Conservation (phyloP, 2,329 filamentous ascomycete species). For the Furcasterigmium furcatum region DNA sequence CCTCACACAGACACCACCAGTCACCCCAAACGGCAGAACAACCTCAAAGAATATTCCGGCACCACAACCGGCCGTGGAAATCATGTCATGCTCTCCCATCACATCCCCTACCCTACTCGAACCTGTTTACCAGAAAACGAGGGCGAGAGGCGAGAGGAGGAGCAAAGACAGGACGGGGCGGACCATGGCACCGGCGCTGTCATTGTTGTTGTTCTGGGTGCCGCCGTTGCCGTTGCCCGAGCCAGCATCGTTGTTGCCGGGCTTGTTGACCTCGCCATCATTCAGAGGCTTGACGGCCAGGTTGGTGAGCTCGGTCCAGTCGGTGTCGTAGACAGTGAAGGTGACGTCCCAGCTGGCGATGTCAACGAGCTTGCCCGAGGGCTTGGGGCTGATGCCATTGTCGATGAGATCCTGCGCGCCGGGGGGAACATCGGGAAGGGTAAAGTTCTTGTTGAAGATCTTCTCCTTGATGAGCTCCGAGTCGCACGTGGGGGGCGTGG, state of each 20-base stretch:
- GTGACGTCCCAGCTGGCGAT: slow-evolving; percentile 61
- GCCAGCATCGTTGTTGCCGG: slow-evolving; percentile 34
- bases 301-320: slow-evolving; percentile 31
- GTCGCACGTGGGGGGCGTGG: slow-evolving; percentile 59
- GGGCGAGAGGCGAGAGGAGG: slow-evolving; percentile 9
- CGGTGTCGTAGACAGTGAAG: slow-evolving; percentile 34
- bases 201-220: slow-evolving; percentile 18
- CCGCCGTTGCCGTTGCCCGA: slow-evolving; percentile 5
- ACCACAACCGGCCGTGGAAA: no score
- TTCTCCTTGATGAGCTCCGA: slow-evolving; percentile 61
- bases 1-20: no score
- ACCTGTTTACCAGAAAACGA: slow-evolving; percentile 11
- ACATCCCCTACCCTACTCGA: no score
- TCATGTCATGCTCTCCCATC: no score
- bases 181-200: slow-evolving; percentile 12
- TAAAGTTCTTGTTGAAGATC: slow-evolving; percentile 77
- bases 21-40: no score
- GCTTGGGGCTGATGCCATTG: slow-evolving; percentile 66
- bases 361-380: slow-evolving; percentile 64
- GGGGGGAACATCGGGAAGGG: slow-evolving; percentile 64
- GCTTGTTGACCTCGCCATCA: slow-evolving; percentile 41
- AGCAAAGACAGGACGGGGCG: slow-evolving; percentile 7
- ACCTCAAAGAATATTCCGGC: no score
- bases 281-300: slow-evolving; percentile 45
- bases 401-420: slow-evolving; percentile 71